Evolutionary conservation across 257 asterid genomes (phyloP), one percentile per base, ranked within the genome.

Genomic region (Primulina eburnea): DNA sequence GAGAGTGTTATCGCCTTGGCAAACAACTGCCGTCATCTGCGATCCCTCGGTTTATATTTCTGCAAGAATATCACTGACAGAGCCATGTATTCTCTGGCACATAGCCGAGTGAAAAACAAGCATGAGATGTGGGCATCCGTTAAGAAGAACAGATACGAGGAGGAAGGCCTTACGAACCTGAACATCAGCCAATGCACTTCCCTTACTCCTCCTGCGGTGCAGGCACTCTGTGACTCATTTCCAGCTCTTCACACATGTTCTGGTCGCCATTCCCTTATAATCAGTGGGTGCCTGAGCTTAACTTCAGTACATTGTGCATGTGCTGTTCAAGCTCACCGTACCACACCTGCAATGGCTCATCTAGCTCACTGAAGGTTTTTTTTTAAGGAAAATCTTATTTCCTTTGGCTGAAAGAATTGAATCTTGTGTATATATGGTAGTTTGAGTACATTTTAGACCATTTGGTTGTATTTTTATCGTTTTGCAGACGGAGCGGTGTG

Each of bases 121-220:
- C 92, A 72, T 9, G 84, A 76, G 29, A 74, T 83, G 33, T 89
- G 93, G 97, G 80, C 79, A 2, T 55, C 96, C 4, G 79, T 86
- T 47, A 90, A 86, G 57, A 90, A 85, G 84, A 86, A 82, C 68
- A 77, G 83, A 65, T 81, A 76, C n/a, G 87, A 85, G 60, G 96
- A 87, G 75, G 94, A 93, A 76, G 99, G 99, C 52, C 90, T 94
- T 0, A 87, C 88, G 59, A 86, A 88, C 75, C 85, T 94, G 67
- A 94, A 91, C 57, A 91, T 94, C 71, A 94, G 99, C 86, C 99
- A 94, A 57, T 94, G 99, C 95, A 94, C 97, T 0, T 93, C 99
- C 63, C 95, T 94, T 26, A 94, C 97, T 0, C 99, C 99, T 18
- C 97, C 97, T 0, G 99, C 99, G 0, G 99, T 94, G 14, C 99